phyloP scores from a whole-genome alignment of 2,329 filamentous ascomycete species.

The Penicillium sp. region DNA sequence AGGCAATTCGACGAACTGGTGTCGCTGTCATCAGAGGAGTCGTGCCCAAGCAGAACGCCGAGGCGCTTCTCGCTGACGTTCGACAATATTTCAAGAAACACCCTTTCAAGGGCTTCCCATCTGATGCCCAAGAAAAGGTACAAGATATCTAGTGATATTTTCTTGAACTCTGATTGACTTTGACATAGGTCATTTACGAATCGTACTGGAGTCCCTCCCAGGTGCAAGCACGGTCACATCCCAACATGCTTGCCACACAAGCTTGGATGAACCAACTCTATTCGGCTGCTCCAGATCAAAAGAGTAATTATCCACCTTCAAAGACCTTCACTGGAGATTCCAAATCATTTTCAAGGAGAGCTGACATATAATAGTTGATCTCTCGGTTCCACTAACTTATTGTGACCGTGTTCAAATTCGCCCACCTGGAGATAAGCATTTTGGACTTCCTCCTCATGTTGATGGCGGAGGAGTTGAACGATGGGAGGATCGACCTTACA shows the following conservation, averaged over 20 bases:
- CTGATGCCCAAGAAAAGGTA: neutral
- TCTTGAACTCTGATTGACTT: no score
- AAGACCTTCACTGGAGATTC: no score
- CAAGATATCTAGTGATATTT: no score
- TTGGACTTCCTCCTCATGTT: slow-evolving; percentile 68
- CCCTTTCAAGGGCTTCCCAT: slow-evolving; percentile 1
- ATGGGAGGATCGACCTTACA: slow-evolving; percentile 68
- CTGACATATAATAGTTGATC: no score
- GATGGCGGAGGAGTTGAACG: slow-evolving; percentile 72
- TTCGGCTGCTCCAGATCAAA: slow-evolving; percentile 1
- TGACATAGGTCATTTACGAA: slow-evolving; percentile 11
- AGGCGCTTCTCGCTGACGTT: slow-evolving; percentile 2
- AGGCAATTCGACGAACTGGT: slow-evolving; percentile 7
- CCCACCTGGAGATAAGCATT: slow-evolving; percentile 65
- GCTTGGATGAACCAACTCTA: slow-evolving; percentile 8
- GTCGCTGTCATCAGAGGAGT: slow-evolving; percentile 14
- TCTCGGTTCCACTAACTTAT: slow-evolving; percentile 56
- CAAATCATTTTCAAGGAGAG: no score
- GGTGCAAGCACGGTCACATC: slow-evolving; percentile 11
- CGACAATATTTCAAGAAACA: neutral
- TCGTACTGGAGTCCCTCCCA: slow-evolving; percentile 16
- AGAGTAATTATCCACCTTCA: no score
- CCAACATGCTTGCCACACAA: slow-evolving; percentile 17
- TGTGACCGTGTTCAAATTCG: slow-evolving; percentile 69
- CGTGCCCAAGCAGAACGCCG: slow-evolving; percentile 1